Evolutionary conservation across 108 stramenopile genomes (phyloP), one percentile per base, ranked within the genome.

Genomic region (Nannochloropsis salina): DNA sequence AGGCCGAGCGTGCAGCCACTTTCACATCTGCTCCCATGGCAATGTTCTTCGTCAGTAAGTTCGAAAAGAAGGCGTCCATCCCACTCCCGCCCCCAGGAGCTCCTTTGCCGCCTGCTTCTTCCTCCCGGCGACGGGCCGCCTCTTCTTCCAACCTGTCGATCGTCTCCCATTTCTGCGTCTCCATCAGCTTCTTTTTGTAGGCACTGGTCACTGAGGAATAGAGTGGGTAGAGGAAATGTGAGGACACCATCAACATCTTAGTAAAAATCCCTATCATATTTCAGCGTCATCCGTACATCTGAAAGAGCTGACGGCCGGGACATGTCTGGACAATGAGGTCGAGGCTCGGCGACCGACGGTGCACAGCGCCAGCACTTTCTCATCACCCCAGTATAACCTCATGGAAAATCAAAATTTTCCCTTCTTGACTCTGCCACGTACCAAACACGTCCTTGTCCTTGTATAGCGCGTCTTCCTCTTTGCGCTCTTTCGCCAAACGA

Each of bases 101-200:
- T 20, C 42, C 43, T 83, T 80, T 86, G 83, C 88, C 85, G 45
- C 21, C 83, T 47, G 84, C 89, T 18, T 82, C 82, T 18, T 85
- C 91, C 20, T 85, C 90, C 11, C 43, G 41, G 20, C 83, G 44
- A 51, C 44, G 41, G 83, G 90, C 91, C 61, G 82, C 42, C 82
- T 85, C 91, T 12, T 45, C 91, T 42, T 87, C 87, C 15, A 86
- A 47, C 82, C 86, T 86, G 86, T 87, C 90, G 44, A 86, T 88
- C 9, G 86, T 85, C 44, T 91, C 91, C 91, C 91, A 91, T 83
- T 90, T 91, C 86, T 89, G 86, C 61, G 82, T 85, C 86, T 91
- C 91, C 89, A 90, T 88, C 15, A 91, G 86, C 12, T 91, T 91
- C 42, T 90, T 86, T 90, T 91, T 91, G 85, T 90, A 91, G 9